Conservation (phyloP, 1,284 basidiomycete species). For the Pyrrhoderma lamaoense region DNA sequence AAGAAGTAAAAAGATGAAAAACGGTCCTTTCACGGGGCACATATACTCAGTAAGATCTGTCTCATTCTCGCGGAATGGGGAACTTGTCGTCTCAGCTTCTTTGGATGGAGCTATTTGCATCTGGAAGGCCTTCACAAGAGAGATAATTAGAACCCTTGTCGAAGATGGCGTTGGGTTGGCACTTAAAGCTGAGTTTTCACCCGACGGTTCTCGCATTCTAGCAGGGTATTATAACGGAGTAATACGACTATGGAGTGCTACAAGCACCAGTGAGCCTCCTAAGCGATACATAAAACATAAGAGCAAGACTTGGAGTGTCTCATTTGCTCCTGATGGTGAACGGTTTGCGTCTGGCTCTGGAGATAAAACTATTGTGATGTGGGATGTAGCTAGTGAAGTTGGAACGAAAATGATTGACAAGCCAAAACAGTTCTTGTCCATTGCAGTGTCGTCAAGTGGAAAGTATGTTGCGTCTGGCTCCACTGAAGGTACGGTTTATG, state of each 20-base stretch:
- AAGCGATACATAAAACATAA: not conserved
- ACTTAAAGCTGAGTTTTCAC: too few relatives aligned
- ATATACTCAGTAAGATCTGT: not conserved
- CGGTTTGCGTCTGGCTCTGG: constrained; percentile 13
- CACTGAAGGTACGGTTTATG: too few relatives aligned
- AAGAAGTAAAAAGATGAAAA: not conserved
- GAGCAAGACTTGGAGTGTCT: not conserved
- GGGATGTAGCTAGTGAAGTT: constrained; percentile 12
- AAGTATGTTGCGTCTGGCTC: constrained; percentile 21
- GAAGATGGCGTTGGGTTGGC: not conserved
- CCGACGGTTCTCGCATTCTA: too few relatives aligned
- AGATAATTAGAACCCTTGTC: too few relatives aligned
- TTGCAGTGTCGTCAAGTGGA: too few relatives aligned
- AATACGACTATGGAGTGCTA: constrained; percentile 87
- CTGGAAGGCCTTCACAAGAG: not conserved
- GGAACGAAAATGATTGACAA: too few relatives aligned
- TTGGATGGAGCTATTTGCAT: not conserved
- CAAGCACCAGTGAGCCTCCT: too few relatives aligned
- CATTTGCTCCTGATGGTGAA: not conserved
- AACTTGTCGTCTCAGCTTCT: not conserved
- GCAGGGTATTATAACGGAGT: constrained; percentile 98
- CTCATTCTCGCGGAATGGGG: not conserved
- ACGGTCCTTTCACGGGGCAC: not conserved
- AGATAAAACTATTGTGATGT: constrained; percentile 10
- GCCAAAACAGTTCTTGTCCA: too few relatives aligned